Evolutionary conservation across 345 rosid genomes (phyloP).

Genomic region (Theobroma cacao): DNA sequence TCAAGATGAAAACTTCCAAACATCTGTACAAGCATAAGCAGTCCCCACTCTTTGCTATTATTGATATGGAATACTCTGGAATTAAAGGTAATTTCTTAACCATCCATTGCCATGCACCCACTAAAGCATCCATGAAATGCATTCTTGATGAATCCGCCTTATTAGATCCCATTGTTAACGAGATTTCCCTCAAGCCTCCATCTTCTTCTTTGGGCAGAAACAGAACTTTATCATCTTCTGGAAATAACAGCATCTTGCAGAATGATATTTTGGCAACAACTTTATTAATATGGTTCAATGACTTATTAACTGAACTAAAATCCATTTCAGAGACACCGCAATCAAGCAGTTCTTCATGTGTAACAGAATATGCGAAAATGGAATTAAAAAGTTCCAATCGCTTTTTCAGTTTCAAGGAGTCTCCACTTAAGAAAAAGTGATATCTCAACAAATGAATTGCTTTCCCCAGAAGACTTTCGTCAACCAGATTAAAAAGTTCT

Average conservation of each 20-base stretch:
- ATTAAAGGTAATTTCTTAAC: slow-evolving; percentile 47
- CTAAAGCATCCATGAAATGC: slow-evolving; percentile 50
- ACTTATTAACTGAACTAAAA: slow-evolving; percentile 38
- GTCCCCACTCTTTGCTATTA: slow-evolving; percentile 26
- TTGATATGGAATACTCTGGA: slow-evolving; percentile 26
- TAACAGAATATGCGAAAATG: slow-evolving; percentile 34
- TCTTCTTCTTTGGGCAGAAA: slow-evolving; percentile 30
- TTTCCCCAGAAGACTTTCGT: slow-evolving; percentile 70
- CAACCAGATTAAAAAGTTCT: slow-evolving; percentile 48
- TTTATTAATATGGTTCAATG: slow-evolving; percentile 52
- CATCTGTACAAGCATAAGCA: slow-evolving; percentile 48
- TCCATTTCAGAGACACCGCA: slow-evolving; percentile 43
- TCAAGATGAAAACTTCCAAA: slow-evolving; percentile 69
- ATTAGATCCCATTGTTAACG: slow-evolving; percentile 28
- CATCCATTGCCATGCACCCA: slow-evolving; percentile 56
- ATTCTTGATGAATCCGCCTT: slow-evolving; percentile 41
- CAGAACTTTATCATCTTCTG: slow-evolving; percentile 30
- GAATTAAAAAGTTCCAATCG: slow-evolving; percentile 53
- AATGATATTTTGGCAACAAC: slow-evolving; percentile 60
- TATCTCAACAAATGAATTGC: slow-evolving; percentile 58
- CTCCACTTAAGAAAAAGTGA: slow-evolving; percentile 50
- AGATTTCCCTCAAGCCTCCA: slow-evolving; percentile 24
- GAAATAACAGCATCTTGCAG: slow-evolving; percentile 58
- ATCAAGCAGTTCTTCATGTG: slow-evolving; percentile 52
- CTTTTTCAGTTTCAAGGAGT: slow-evolving; percentile 39